Evolutionary conservation across 768 basidiomycete genomes (phyloP).

Genomic region (Boletellus ananas): DNA sequence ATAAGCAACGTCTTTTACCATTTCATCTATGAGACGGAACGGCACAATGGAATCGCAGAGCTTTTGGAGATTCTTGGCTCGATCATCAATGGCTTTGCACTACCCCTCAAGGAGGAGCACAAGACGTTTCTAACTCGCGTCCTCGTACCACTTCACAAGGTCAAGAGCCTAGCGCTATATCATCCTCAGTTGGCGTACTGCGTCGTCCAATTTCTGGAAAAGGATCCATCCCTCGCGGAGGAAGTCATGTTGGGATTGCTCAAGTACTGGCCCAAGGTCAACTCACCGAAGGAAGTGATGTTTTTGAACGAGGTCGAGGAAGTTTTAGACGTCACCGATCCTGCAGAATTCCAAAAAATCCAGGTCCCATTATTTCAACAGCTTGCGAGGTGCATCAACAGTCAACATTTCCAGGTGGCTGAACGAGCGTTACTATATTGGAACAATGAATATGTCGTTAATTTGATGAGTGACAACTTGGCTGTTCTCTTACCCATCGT

Average conservation of each 20-base stretch:
- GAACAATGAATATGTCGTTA: slow-evolving; percentile 99
- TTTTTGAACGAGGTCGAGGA: slow-evolving; percentile 99
- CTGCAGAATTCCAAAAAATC: slow-evolving; percentile 93
- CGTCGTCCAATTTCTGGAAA: slow-evolving; percentile 97
- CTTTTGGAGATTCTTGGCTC: slow-evolving; percentile 96
- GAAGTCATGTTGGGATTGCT: slow-evolving; percentile 96
- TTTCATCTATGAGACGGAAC: slow-evolving; percentile 97
- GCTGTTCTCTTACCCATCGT: slow-evolving; percentile 87
- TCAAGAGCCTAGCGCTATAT: slow-evolving; percentile 94
- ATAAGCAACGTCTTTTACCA: slow-evolving; percentile 99
- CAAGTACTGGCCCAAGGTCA: slow-evolving; percentile 98
- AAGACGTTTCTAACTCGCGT: slow-evolving; percentile 94
- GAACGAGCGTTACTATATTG: slow-evolving; percentile 96
- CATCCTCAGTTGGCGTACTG: slow-evolving; percentile 99
- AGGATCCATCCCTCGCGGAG: slow-evolving; percentile 87
- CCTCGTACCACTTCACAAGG: slow-evolving; percentile 95
- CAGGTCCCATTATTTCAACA: slow-evolving; percentile 91
- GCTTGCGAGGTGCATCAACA: slow-evolving; percentile 94
- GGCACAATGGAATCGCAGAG: slow-evolving; percentile 99
- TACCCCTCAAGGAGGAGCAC: slow-evolving; percentile 98
- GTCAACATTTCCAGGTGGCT: slow-evolving; percentile 99
- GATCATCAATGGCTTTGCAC: slow-evolving; percentile 98
- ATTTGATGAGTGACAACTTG: slow-evolving; percentile 97
- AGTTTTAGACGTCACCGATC: slow-evolving; percentile 96
- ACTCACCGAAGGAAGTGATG: slow-evolving; percentile 99